phyloP scores from a whole-genome alignment of 495 filamentous ascomycete species.

The Melanomma pulvis-pyrius region DNA sequence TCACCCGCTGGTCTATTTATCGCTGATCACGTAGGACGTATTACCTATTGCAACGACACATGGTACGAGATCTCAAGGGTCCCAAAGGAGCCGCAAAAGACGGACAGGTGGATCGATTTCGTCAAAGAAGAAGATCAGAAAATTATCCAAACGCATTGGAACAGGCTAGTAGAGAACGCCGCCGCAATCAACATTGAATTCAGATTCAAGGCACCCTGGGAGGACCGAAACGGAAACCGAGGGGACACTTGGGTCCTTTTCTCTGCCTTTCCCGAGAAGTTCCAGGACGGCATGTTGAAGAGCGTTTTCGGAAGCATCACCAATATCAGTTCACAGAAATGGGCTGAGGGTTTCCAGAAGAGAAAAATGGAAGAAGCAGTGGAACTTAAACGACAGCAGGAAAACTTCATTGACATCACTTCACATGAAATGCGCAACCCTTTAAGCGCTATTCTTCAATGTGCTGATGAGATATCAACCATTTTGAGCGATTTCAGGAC shows the following conservation, averaged over 20 bases:
- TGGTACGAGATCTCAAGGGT: constrained; percentile 63
- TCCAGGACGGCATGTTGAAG: constrained; percentile 60
- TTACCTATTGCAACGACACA: constrained; percentile 73
- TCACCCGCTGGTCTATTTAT: constrained; percentile 75
- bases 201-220: constrained; percentile 65
- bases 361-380: constrained; percentile 51
- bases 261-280: constrained; percentile 68
- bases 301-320: constrained; percentile 65
- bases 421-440: constrained; percentile 89
- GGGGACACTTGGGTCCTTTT: constrained; percentile 72
- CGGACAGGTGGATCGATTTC: constrained; percentile 65
- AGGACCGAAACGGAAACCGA: constrained; percentile 58
- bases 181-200: constrained; percentile 65
- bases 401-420: constrained; percentile 89
- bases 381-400: constrained; percentile 51
- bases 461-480: constrained; percentile 72
- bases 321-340: constrained; percentile 51
- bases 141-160: constrained; percentile 59
- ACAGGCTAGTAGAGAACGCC: constrained; percentile 58
- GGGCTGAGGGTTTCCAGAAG: constrained; percentile 65
- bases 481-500: constrained; percentile 53
- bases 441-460: constrained; percentile 77
- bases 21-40: constrained; percentile 60
- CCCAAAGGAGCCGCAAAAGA: constrained; percentile 52
- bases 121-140: constrained; percentile 63